Evolutionary conservation across 768 basidiomycete genomes (phyloP), one percentile per base, ranked within the genome.

Genomic region (Amanita phalloides): DNA sequence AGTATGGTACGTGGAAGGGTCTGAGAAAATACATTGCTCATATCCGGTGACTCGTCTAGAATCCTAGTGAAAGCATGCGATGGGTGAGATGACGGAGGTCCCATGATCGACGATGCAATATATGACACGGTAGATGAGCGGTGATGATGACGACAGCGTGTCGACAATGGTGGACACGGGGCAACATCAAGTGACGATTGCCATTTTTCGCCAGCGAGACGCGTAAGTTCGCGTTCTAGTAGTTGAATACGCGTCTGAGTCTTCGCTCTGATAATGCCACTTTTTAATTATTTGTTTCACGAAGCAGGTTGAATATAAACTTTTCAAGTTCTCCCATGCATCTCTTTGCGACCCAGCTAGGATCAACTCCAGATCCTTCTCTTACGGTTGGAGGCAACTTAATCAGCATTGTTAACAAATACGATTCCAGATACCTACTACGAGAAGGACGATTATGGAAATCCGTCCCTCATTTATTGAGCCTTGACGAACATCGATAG

Each of bases 251-350:
- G 72, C n/a, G 72, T 72, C 53, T 78, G 72, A 14, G 72, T 72
- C 53, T 78, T 86, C 2, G 70, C 74, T 56, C 84, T 81, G 20
- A 21, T 14, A 28, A 28, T 41, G 26, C 17, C 36, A 4, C 4
- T 14, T 25, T 30, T 52, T 25, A 47, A 35, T 45, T 3, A 33
- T 44, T 51, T 11, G 25, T 35, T 35, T 36, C 8, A 6, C 9
- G 11, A 36, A 13, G 41, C 30, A 28, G 36, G 9, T 47, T 11
- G 42, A 11, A 45, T 25, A 37, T 45, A 11, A 45, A 17, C 85
- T 82, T 73, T 51, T 90, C 88, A 2, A 89, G 70, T 54, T 90
- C 86, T 0, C 78, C 72, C 89, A 90, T 90, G 56, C 82, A 85
- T 92, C 88, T 46, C 87, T 70, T 56, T 90, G 87, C 0, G 88